Base-by-base conservation (phyloP, 768 basidiomycete genomes). In the Pleurotus platypus region DNA sequence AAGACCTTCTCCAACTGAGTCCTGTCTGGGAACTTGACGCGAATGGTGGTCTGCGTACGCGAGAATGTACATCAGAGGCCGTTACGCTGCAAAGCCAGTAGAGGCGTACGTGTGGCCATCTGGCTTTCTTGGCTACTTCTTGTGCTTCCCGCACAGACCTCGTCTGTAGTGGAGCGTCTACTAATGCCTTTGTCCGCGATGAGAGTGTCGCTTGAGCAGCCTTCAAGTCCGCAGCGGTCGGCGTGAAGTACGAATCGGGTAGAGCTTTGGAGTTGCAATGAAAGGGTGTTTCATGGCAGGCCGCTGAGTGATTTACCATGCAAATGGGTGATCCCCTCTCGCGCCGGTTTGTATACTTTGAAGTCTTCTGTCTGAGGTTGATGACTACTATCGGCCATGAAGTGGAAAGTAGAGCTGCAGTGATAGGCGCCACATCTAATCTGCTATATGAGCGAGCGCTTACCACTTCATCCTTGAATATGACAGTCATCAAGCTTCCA, bases 1-100 rank as follows among this genome's bases (percentile, higher is more conserved):
- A 95, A 94, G 0, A 72, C 70, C 62, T 83, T 86, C 72, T 96
- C 93, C 12, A 96, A 77, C 65, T 89, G 86, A 2, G 85, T 90
- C 48, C 88, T 81, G 69, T 95, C 91, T 18, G 84, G 74, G 70
- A 95, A 96, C 63, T 81, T 82, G 61, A 96, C 71, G 16, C 94
- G 84, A 62, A 96, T 89, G 2, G 79, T 89, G 1, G 91, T 92
- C 91, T 94, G 62, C 12, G 40, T 50, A 22, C 27, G 26, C n/a
- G 57, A 49, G 42, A 45, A 54, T 54, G 40, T 13, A 42, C 39
- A 30, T 57, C 0, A 53, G 56, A 35, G 26, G 45, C 39, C 30
- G 51, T 8, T 20, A n/a, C 55, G n/a, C 18, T 45, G 38, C 5
- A 55, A 49, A 47, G 38, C 11, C 18, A 30, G 22, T 15, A 12